Percentiles rank a stretch among this genome's conserved stretches.
phyloP scores from a whole-genome alignment of 441 rosid genomes.

The Omphalea diandra region DNA sequence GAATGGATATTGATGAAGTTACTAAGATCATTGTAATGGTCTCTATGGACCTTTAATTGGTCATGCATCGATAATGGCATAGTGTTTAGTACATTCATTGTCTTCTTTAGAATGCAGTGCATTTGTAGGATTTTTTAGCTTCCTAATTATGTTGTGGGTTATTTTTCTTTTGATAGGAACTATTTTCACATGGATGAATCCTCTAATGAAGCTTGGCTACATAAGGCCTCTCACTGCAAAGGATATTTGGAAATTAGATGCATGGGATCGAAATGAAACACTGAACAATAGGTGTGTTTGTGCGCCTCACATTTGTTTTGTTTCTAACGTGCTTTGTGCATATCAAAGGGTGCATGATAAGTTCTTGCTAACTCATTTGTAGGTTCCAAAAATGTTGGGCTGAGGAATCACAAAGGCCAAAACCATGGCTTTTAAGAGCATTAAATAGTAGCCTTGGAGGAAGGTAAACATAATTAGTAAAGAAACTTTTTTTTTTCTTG shows the following conservation, averaged over 20 bases:
- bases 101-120: constrained; percentile 15
- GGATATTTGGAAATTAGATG: constrained; percentile 93
- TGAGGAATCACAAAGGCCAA: constrained; percentile 68
- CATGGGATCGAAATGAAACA: constrained; percentile 90
- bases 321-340: constrained; percentile 21
- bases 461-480: constrained; percentile 51
- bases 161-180: constrained; percentile 42
- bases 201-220: constrained; percentile 89
- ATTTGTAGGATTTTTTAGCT: constrained; percentile 11
- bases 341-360: constrained; percentile 18
- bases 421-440: constrained; percentile 95
- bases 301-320: constrained; percentile 4
- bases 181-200: constrained; percentile 85
- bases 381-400: constrained; percentile 93
- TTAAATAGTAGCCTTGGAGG: constrained; percentile 84
- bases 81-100: neutral
- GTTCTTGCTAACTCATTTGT: constrained; percentile 29
- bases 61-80: constrained; percentile 6
- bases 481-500: constrained; percentile 7
- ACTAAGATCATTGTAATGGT: constrained; percentile 9
- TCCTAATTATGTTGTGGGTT: constrained; percentile 18
- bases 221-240: constrained; percentile 88
- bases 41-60: neutral
- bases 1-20: neutral
- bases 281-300: constrained; percentile 53